Conservation (phyloP, 2,329 filamentous ascomycete species). For the Lasiodiplodia sp. region DNA sequence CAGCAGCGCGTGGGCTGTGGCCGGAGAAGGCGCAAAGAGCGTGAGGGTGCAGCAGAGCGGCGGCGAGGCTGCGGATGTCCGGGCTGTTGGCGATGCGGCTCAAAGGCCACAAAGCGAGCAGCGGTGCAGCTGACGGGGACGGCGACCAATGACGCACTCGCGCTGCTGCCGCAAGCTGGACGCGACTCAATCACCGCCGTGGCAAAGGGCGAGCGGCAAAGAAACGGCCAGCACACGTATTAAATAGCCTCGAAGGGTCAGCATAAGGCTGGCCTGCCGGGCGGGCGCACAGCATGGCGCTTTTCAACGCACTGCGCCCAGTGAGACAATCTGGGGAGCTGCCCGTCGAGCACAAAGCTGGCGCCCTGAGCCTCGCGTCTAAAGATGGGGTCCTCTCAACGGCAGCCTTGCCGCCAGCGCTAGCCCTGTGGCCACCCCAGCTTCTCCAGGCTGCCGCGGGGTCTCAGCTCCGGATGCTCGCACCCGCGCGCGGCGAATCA, state of each 20-base stretch:
- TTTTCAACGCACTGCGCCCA: conserved; percentile 9
- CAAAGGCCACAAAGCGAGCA: conserved; percentile 11
- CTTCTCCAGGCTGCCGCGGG: background rate
- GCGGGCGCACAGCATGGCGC: conserved; percentile 14
- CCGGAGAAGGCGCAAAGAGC: background rate
- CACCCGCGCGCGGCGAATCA: conserved; percentile 9
- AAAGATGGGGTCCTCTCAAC: background rate
- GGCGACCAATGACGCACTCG: conserved; percentile 23
- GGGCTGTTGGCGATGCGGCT: conserved; percentile 19
- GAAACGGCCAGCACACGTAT: conserved; percentile 9
- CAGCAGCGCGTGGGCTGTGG: background rate
- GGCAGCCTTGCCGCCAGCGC: background rate
- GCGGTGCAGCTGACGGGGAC: background rate
- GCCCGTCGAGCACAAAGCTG: conserved; percentile 3
- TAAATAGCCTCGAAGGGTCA: conserved; percentile 4
- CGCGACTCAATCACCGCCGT: background rate
- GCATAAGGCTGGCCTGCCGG: conserved; percentile 9
- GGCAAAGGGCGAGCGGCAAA: conserved; percentile 10
- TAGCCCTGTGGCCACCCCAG: background rate
- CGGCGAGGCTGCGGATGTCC: conserved; percentile 18
- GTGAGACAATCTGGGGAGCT: conserved; percentile 21
- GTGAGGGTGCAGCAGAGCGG: background rate
- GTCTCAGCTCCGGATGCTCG: conserved; percentile 9
- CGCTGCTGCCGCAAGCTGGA: background rate
- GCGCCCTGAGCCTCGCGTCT: background rate